Evolutionary conservation across 2,329 filamentous ascomycete species (phyloP), one percentile per base, ranked within the genome.

Genomic region (Neonectria coccinea): DNA sequence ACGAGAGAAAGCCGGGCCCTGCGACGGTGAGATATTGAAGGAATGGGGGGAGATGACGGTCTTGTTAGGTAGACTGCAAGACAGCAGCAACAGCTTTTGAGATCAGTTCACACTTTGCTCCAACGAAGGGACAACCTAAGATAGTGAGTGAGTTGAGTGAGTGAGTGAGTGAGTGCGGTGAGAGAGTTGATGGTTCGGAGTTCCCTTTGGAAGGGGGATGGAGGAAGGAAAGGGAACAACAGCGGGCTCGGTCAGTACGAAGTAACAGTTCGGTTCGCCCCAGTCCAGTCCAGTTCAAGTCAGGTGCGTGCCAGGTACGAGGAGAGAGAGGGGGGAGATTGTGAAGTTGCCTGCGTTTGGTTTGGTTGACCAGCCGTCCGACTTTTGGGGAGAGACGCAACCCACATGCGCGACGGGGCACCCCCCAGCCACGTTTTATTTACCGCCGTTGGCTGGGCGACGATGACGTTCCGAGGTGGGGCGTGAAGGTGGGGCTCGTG

Each of bases 1-100:
- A 67, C 67, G 72, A 74, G 68, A 53, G 72, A 69, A 73, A 68
- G 70, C 56, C 72, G 64, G 59, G 64, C 64, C 65, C 72, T 73
- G 68, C 44, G 58, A 70, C 55, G 42, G 70, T 74, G 62, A 74
- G 67, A 74, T 58, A 45, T 60, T 72, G 25, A 48, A 47, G 57
- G 56, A 61, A 51, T 33, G 48, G 48, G 47, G 29, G 18, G 18
- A 20, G 10, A 29, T 33, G 29, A 53, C 36, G 45, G 29, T 68
- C 42, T 59, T 45, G 50, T 65, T 47, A 56, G 33, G 48, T 20
- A 51, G 54, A 65, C 11, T 36, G 31, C 55, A 36, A 36, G 33
- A 52, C 51, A 59, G 50, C 51, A 59, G 36, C 33, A 66, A 56
- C 62, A 57, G 54, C 68, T 70, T 70, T 67, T 53, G 57, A 62